These are phyloP conservation scores for Fusarium equiseti DNA, from an alignment of 2,329 filamentous ascomycete species.

Conservation along the genomic window DNA sequence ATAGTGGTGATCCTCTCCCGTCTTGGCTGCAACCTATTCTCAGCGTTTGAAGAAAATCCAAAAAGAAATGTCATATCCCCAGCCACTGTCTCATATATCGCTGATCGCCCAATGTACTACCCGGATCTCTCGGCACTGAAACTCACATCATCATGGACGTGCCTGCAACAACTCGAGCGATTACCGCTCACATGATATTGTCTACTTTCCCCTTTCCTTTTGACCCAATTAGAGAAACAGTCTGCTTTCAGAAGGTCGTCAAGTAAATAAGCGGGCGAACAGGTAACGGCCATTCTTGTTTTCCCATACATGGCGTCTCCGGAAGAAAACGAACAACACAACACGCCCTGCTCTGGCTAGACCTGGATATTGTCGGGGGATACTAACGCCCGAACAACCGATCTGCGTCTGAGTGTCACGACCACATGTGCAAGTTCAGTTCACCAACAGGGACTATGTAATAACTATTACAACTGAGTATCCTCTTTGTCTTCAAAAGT, in stretches of 20 bases:
- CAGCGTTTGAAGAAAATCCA: conserved; percentile 4
- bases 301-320: conserved; percentile 18
- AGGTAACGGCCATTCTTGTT: conserved; percentile 3
- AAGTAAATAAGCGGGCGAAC: conserved; percentile 21
- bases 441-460: conserved; percentile 23
- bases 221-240: not conserved
- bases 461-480: conserved; percentile 40
- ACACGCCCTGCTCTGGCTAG: conserved; percentile 22
- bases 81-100: conserved; percentile 24
- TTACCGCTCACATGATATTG: conserved; percentile 17
- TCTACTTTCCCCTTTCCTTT: not conserved
- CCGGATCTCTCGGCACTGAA: conserved; percentile 38
- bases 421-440: conserved; percentile 18
- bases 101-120: conserved; percentile 22
- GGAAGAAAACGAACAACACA: conserved; percentile 2
- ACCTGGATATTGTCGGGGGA: conserved; percentile 24
- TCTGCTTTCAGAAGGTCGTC: conserved; percentile 47
- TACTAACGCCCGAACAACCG: conserved; percentile 23
- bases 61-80: conserved; percentile 16
- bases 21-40: conserved; percentile 33
- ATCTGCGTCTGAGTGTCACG: conserved; percentile 1
- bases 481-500: conserved; percentile 41
- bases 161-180: conserved; percentile 4
- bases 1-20: conserved; percentile 28
- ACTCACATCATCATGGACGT: conserved; percentile 6